These are phyloP conservation scores for Tuber brumale DNA, from an alignment of 495 filamentous ascomycete species.

Conservation along the genomic window DNA sequence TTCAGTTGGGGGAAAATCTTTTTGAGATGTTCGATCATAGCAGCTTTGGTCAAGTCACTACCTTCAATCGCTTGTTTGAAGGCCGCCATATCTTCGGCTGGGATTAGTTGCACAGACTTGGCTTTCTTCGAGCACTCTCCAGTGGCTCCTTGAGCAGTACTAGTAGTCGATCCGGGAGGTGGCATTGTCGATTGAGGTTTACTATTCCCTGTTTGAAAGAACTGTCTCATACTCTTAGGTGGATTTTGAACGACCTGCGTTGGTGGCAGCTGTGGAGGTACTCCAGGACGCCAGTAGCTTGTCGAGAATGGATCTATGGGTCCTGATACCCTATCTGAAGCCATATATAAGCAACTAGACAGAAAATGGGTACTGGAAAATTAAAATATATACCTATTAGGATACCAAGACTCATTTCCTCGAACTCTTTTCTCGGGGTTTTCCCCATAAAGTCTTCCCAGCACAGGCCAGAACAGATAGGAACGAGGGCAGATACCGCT, in stretches of 20 bases:
- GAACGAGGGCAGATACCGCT: constrained; percentile 65
- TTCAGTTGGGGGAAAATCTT: constrained; percentile 67
- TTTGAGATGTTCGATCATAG: constrained; percentile 68
- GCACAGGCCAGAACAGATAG: constrained; percentile 67
- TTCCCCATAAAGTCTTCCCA: constrained; percentile 60
- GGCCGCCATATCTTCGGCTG: constrained; percentile 57
- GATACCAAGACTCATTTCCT: constrained; percentile 62
- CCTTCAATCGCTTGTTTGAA: constrained; percentile 66
- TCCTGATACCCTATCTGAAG: constrained; percentile 30
- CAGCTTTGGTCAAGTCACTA: constrained; percentile 66
- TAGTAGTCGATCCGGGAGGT: background rate
- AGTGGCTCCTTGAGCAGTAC: background rate
- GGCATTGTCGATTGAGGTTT: background rate
- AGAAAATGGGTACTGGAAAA: background rate
- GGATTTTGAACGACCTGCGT: background rate
- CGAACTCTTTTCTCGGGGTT: constrained; percentile 45
- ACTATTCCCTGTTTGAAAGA: background rate
- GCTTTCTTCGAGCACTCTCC: constrained; percentile 44
- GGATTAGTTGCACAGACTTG: constrained; percentile 43
- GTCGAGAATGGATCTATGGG: constrained; percentile 82
- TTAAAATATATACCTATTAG: constrained; percentile 55
- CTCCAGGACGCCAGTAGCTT: constrained; percentile 62
- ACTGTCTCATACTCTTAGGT: background rate
- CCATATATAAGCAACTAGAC: constrained; percentile 15
- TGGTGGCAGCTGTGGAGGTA: constrained; percentile 11